Conservation (phyloP, 2,329 filamentous ascomycete species). For the Huntiella omanensis region DNA sequence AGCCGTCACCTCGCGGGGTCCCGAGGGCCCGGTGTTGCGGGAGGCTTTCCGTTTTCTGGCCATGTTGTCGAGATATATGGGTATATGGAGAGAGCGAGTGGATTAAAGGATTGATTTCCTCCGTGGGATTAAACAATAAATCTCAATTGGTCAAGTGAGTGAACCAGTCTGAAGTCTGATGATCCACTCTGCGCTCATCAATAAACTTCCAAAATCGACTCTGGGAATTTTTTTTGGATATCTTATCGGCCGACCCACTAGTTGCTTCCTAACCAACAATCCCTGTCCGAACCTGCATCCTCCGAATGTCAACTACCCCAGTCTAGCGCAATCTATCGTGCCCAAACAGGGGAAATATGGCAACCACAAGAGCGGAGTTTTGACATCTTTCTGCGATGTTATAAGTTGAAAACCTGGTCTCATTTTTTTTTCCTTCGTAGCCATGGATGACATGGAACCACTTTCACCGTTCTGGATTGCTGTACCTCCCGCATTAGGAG, state of each 20-base stretch:
- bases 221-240: too few relatives aligned
- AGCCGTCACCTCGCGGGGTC: slow-evolving; percentile 35
- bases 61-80: slow-evolving; percentile 22
- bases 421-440: not conserved
- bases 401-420: not conserved
- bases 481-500: slow-evolving; percentile 17
- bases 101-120: too few relatives aligned
- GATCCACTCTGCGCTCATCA: too few relatives aligned
- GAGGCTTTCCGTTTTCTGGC: slow-evolving; percentile 54
- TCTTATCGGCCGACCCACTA: slow-evolving; percentile 2
- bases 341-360: too few relatives aligned
- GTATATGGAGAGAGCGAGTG: too few relatives aligned
- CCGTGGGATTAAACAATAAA: too few relatives aligned
- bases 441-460: slow-evolving; percentile 3
- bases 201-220: too few relatives aligned
- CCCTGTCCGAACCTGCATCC: not conserved
- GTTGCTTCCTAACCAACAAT: not conserved
- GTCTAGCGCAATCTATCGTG: too few relatives aligned
- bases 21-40: slow-evolving; percentile 26
- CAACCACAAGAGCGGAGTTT: too few relatives aligned
- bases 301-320: too few relatives aligned
- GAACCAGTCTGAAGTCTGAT: too few relatives aligned
- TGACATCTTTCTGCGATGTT: not conserved
- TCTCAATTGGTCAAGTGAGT: too few relatives aligned
- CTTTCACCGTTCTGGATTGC: slow-evolving; percentile 13